A percentile compares a stretch with the other conserved stretches of the same genome.
phyloP scores from a whole-genome alignment of 768 basidiomycete species.

The Mycena galopus region DNA sequence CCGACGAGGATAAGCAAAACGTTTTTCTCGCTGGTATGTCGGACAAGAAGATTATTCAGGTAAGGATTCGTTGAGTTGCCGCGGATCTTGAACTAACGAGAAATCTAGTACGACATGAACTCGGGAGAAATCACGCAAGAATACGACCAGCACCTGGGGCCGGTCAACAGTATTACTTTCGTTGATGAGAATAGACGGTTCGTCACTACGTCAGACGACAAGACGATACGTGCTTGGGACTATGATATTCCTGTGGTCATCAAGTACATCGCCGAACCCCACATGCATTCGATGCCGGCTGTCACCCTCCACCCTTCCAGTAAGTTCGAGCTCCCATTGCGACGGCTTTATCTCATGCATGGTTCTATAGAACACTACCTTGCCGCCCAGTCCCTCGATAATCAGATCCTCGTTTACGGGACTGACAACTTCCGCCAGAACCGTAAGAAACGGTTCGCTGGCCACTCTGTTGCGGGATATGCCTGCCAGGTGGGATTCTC shows the following conservation, averaged over 20 bases:
- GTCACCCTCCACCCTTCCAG: conserved; percentile 96
- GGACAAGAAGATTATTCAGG: conserved; percentile 99
- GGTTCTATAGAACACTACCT: conserved; percentile 85
- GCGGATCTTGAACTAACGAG: neutral
- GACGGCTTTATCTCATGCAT: conserved; percentile 22
- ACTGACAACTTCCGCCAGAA: conserved; percentile 99
- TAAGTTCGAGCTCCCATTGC: conserved; percentile 57
- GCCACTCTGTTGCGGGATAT: conserved; percentile 97
- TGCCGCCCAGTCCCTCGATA: conserved; percentile 97
- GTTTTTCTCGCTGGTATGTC: conserved; percentile 99
- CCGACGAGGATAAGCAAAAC: conserved; percentile 95
- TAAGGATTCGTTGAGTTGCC: conserved; percentile 48
- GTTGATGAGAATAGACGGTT: conserved; percentile 98
- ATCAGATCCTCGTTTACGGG: conserved; percentile 97
- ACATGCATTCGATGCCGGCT: conserved; percentile 99
- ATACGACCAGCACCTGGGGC: conserved; percentile 98
- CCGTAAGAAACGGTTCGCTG: conserved; percentile 97
- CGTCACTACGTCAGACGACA: conserved; percentile 98
- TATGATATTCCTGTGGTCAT: conserved; percentile 99
- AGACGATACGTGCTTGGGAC: conserved; percentile 99
- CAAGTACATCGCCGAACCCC: conserved; percentile 99
- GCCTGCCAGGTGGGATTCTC: conserved; percentile 98
- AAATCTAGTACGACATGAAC: conserved; percentile 90
- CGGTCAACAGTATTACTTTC: conserved; percentile 98
- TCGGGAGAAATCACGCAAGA: conserved; percentile 97